Conservation (phyloP, 1,139 yeast genomes). For the Lodderomyces margitis region DNA sequence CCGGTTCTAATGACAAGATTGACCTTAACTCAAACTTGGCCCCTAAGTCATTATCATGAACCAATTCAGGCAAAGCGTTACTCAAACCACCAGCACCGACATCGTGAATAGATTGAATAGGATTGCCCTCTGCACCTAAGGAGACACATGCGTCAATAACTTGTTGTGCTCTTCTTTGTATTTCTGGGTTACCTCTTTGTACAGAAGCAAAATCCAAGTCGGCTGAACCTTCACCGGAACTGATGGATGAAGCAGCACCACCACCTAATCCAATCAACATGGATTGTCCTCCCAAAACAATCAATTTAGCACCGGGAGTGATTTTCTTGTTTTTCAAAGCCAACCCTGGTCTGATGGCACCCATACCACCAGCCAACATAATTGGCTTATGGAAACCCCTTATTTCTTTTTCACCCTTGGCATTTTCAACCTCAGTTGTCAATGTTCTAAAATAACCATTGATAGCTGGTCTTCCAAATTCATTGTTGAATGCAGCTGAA, state of each 20-base stretch:
- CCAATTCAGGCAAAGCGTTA: constrained; percentile 95
- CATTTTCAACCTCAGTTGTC: constrained; percentile 70
- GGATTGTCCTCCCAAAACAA: constrained; percentile 97
- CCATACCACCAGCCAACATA: constrained; percentile 99
- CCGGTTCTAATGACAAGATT: constrained; percentile 88
- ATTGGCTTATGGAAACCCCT: constrained; percentile 99
- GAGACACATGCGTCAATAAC: constrained; percentile 94
- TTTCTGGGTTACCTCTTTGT: constrained; percentile 98
- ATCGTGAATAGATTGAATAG: constrained; percentile 95
- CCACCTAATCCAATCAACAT: constrained; percentile 99
- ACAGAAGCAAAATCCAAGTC: constrained; percentile 98
- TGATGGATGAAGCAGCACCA: constrained; percentile 96
- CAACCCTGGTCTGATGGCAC: constrained; percentile 90
- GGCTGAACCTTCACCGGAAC: constrained; percentile 95
- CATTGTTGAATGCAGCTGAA: constrained; percentile 97
- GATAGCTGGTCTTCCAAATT: constrained; percentile 97
- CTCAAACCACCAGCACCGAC: constrained; percentile 99
- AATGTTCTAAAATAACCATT: constrained; percentile 96
- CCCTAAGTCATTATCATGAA: constrained; percentile 94
- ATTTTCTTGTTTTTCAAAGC: constrained; percentile 85
- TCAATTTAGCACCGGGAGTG: constrained; percentile 88
- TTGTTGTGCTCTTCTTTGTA: constrained; percentile 98
- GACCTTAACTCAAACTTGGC: constrained; percentile 91
- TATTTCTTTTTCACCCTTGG: constrained; percentile 64
- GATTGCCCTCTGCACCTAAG: constrained; percentile 67